Conservation (phyloP, 805 yeast genomes). For the Phaffomyces antillensis region DNA sequence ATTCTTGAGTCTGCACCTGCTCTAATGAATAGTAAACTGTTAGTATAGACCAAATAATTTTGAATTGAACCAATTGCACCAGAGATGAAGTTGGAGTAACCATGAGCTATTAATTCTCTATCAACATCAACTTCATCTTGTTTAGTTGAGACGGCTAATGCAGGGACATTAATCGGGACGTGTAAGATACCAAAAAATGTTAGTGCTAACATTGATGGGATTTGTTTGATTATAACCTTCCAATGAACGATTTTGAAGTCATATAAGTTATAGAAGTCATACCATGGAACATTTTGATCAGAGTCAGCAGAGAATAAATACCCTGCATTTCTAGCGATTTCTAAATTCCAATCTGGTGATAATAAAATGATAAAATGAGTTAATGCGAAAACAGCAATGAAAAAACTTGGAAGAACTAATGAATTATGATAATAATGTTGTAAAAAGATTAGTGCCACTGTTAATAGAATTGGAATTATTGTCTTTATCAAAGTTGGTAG, state of each 20-base stretch:
- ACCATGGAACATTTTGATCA: constrained; percentile 77
- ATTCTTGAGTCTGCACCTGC: constrained; percentile 90
- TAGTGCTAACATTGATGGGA: constrained; percentile 92
- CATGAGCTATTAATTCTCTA: constrained; percentile 91
- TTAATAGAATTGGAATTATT: constrained; percentile 61
- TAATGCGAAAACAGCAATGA: constrained; percentile 58
- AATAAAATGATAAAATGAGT: constrained; percentile 65
- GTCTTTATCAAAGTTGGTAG: constrained; percentile 50
- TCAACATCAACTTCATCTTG: constrained; percentile 84
- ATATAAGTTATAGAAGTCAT: constrained; percentile 69
- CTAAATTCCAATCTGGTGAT: constrained; percentile 60
- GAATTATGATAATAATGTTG: constrained; percentile 62
- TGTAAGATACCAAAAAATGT: constrained; percentile 94
- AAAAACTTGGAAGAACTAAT: constrained; percentile 71
- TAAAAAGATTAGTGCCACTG: constrained; percentile 50
- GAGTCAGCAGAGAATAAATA: constrained; percentile 71
- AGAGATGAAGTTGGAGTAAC: constrained; percentile 78
- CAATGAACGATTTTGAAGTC: constrained; percentile 69
- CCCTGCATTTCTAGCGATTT: constrained; percentile 59
- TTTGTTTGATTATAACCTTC: constrained; percentile 54
- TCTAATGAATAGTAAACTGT: constrained; percentile 81
- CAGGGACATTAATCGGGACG: constrained; percentile 97
- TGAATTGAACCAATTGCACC: constrained; percentile 86
- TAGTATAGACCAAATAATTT: constrained; percentile 91
- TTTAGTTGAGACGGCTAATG: constrained; percentile 83